These are phyloP conservation scores for Aspergillus bertholletiae DNA, from an alignment of 495 filamentous ascomycete genomes.

Conservation along the genomic window DNA sequence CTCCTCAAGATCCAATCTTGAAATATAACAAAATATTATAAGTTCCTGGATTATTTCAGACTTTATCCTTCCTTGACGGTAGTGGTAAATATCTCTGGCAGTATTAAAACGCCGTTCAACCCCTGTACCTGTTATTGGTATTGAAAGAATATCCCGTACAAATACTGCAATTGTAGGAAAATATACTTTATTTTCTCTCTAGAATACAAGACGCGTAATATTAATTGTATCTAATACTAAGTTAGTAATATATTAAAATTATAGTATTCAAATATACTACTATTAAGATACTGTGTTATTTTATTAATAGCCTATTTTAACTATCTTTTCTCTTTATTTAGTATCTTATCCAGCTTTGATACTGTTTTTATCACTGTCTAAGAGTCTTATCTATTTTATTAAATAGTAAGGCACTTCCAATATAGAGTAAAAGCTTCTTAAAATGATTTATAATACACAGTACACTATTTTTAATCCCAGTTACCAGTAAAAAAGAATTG, in stretches of 20 bases:
- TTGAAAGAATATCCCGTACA: slow-evolving; percentile 2
- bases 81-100: slow-evolving; percentile 2
- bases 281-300: too few relatives aligned
- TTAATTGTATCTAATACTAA: too few relatives aligned
- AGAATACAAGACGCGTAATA: not conserved
- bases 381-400: too few relatives aligned
- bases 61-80: not conserved
- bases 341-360: too few relatives aligned
- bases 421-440: too few relatives aligned
- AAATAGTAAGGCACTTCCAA: too few relatives aligned
- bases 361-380: too few relatives aligned
- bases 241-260: too few relatives aligned
- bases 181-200: not conserved
- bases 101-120: slow-evolving; percentile 8
- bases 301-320: too few relatives aligned
- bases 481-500: slow-evolving; percentile 17
- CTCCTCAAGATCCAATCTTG: not conserved
- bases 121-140: slow-evolving; percentile 1
- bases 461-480: slow-evolving; percentile 3
- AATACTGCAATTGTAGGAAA: not conserved
- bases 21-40: slow-evolving; percentile 1
- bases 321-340: too few relatives aligned
- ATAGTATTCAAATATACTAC: too few relatives aligned
- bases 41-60: not conserved
- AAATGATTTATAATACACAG: too few relatives aligned